phyloP scores from a whole-genome alignment of 768 basidiomycete species.

The Leucosporidium creatinivorum region DNA sequence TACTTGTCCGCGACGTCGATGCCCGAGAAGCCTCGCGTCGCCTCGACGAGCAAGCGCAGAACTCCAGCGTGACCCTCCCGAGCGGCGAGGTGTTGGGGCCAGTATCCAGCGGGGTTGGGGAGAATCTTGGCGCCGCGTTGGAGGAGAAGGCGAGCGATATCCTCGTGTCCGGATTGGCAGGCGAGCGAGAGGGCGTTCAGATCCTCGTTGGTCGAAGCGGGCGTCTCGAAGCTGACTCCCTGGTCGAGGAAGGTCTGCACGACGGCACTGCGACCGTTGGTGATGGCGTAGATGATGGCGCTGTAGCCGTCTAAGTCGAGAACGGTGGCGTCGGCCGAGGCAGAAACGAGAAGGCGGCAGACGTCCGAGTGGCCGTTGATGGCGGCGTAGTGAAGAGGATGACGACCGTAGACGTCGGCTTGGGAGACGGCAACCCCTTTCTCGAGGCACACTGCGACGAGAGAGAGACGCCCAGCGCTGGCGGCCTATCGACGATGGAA shows the following conservation, averaged over 20 bases:
- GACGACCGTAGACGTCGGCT: constrained; percentile 82
- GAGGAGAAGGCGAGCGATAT: constrained; percentile 70
- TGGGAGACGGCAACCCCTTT: constrained; percentile 64
- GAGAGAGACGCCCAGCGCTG: constrained; percentile 66
- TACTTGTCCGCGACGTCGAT: constrained; percentile 91
- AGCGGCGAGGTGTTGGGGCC: constrained; percentile 91
- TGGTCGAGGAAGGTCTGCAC: constrained; percentile 72
- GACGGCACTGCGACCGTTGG: constrained; percentile 73
- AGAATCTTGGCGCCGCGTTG: constrained; percentile 66
- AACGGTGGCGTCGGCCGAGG: constrained; percentile 56
- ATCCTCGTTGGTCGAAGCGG: constrained; percentile 54
- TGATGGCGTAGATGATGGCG: constrained; percentile 86
- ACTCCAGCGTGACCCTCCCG: constrained; percentile 83
- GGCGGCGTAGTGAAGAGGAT: constrained; percentile 88
- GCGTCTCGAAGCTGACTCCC: constrained; percentile 58
- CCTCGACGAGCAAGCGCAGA: constrained; percentile 62
- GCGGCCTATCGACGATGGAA: constrained; percentile 46
- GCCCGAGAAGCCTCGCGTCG: constrained; percentile 52
- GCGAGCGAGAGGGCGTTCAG: constrained; percentile 83
- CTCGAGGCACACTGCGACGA: constrained; percentile 72
- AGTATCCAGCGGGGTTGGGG: constrained; percentile 91
- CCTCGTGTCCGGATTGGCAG: constrained; percentile 77
- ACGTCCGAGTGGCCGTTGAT: constrained; percentile 79
- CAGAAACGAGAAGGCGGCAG: constrained; percentile 67
- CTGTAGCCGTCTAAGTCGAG: constrained; percentile 90